These are phyloP conservation scores for Salix arbutifolia DNA, from an alignment of 345 rosid genomes.

Conservation along the genomic window DNA sequence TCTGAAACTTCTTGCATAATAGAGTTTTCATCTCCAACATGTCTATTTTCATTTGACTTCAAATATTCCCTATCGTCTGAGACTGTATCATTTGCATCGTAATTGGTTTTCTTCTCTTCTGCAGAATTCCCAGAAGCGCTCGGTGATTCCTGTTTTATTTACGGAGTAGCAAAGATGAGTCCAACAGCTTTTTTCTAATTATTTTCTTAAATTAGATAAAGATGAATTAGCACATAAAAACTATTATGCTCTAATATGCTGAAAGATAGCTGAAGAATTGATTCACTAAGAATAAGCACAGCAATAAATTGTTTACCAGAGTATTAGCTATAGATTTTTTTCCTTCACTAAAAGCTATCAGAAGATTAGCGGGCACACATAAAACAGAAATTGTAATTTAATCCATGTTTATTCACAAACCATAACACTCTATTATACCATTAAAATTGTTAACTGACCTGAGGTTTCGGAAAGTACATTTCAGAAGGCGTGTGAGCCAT, in stretches of 20 bases:
- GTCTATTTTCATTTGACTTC: background rate
- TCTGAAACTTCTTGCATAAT: background rate
- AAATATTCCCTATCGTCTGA: background rate
- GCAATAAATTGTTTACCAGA: too few relatives aligned
- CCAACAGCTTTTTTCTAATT: background rate
- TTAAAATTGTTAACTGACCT: conserved; percentile 33
- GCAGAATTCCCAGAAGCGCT: conserved; percentile 25
- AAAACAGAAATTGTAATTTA: background rate
- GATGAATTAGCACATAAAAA: background rate
- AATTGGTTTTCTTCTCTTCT: conserved; percentile 29
- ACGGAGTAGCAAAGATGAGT: background rate
- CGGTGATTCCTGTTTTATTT: conserved; percentile 33
- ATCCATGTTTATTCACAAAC: background rate
- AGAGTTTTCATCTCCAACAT: background rate
- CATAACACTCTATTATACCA: too few relatives aligned
- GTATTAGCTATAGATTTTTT: background rate
- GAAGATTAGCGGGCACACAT: too few relatives aligned
- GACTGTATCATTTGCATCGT: conserved; percentile 11
- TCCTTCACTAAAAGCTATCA: background rate
- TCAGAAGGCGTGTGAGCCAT: conserved; percentile 13
- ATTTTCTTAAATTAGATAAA: background rate
- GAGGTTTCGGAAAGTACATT: conserved; percentile 16
- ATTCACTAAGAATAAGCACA: background rate
- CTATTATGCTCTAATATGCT: background rate
- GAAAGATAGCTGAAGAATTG: background rate